A percentile compares a stretch with the other conserved stretches of the same genome.
These are phyloP conservation scores for Tuber umbilicatum DNA, from an alignment of 495 filamentous ascomycete species.

Conservation along the genomic window DNA sequence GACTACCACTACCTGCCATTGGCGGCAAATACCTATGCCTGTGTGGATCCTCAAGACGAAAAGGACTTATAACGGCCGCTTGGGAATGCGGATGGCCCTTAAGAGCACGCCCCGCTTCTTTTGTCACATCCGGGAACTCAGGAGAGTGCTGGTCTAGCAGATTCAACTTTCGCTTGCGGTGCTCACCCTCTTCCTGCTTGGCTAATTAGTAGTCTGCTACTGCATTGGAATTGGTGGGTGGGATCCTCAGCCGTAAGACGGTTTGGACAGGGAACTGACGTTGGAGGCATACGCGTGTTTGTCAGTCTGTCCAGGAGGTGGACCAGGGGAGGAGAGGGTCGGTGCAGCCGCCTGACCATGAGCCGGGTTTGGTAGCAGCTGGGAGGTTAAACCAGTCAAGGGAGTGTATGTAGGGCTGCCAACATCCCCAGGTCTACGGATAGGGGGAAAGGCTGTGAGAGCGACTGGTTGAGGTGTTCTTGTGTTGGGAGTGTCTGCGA, in stretches of 20 bases:
- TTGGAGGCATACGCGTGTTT: background rate
- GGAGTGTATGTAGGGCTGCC: background rate
- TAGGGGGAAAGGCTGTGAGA: background rate
- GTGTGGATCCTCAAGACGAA: background rate
- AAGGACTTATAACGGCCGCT: background rate
- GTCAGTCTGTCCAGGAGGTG: background rate
- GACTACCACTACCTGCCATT: background rate
- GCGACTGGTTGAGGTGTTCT: background rate
- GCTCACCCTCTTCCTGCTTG: background rate
- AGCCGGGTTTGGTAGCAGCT: background rate
- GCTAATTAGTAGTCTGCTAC: background rate
- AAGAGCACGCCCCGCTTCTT: background rate
- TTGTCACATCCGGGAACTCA: background rate
- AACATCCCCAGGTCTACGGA: background rate
- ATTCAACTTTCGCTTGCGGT: background rate
- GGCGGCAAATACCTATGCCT: background rate
- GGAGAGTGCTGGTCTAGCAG: background rate
- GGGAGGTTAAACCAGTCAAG: background rate
- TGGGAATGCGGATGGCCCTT: background rate
- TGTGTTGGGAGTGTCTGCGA: background rate
- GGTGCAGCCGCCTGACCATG: background rate
- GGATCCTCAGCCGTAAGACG: background rate
- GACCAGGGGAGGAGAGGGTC: background rate
- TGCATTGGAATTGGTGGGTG: background rate
- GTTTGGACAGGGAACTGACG: background rate